Evolutionary conservation across 2,329 filamentous ascomycete genomes (phyloP).

Genomic region (Keithomyces neogunnii): DNA sequence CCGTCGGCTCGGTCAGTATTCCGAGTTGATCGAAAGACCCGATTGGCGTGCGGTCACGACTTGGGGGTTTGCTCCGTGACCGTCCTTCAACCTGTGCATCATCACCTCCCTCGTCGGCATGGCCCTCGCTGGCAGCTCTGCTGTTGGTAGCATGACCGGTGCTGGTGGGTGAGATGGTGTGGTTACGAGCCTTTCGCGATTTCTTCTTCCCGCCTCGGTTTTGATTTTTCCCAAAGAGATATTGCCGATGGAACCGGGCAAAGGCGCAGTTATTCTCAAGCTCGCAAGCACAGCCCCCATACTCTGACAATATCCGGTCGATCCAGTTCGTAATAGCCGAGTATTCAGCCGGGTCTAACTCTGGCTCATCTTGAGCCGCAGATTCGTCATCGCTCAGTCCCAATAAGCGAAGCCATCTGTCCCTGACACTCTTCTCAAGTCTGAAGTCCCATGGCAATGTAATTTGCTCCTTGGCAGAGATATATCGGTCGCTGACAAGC

Average conservation of each 20-base stretch:
- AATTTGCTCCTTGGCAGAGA: conserved; percentile 55
- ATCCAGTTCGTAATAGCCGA: conserved; percentile 56
- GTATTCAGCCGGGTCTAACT: conserved; percentile 53
- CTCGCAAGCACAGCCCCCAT: conserved; percentile 72
- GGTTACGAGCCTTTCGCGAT: conserved; percentile 44
- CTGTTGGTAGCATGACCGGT: conserved; percentile 55
- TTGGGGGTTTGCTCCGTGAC: conserved; percentile 55
- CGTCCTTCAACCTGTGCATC: conserved; percentile 38
- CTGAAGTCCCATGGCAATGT: conserved; percentile 62
- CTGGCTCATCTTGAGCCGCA: conserved; percentile 38
- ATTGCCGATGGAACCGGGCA: conserved; percentile 52
- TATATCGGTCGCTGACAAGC: conserved; percentile 74
- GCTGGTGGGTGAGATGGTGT: conserved; percentile 52
- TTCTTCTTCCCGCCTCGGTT: conserved; percentile 39
- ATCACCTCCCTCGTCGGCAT: conserved; percentile 45
- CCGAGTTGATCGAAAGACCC: conserved; percentile 52
- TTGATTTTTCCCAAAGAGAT: conserved; percentile 37
- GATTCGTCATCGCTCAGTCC: conserved; percentile 54
- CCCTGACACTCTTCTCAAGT: conserved; percentile 45
- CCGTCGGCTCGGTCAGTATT: conserved; percentile 55
- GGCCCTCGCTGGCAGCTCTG: conserved; percentile 54
- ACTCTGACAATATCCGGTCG: conserved; percentile 62
- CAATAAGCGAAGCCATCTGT: conserved; percentile 49
- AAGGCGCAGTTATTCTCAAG: conserved; percentile 55
- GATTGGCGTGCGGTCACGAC: conserved; percentile 55